Base-by-base conservation (phyloP, 2,329 filamentous ascomycete genomes). In the Dactylella cylindrospora region DNA sequence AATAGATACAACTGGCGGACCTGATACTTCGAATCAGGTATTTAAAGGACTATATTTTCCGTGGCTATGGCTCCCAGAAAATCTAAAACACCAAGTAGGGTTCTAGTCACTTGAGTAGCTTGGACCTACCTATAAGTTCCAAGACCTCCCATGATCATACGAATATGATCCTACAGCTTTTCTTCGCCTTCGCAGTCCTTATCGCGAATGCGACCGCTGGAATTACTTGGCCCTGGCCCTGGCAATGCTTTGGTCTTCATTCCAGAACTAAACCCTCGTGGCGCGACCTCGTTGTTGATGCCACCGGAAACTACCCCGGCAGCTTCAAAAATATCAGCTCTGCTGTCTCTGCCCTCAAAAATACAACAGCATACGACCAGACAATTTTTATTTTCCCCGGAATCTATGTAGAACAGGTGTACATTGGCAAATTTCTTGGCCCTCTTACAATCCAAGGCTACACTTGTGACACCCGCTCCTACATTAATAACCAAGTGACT, bases 391-490 rank as follows among this genome's bases (percentile, higher is more conserved):
- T 86, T 70, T 70, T 79, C 67, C 71, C 76, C 19, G 81, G 82
- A 12, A 82, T 78, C 23, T 84, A 84, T 74, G 73, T 72, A 1
- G 81, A 84, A 69, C 81, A 84, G 67, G 80, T 84, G 29, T 77
- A 76, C 66, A 74, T 84, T 33, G 71, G 76, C 2, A 65, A 71
- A 0, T 74, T 78, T 29, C 72, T 71, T 6, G 78, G 77, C 0
- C 71, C 75, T 25, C 72, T 84, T 29, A 79, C 76, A 39, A 76
- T 83, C 59, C 81, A 81, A 67, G 83, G 84, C 13, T 79, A 79
- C 68, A 84, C 83, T 1, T 69, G 72, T 23, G 75, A 80, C 62
- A 78, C 78, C 3, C 71, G 74, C 7, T 72, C 73, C 12, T 84
- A 84, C 70, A 66, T 72, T 1, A 71, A 71, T 50, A 86, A 86